phyloP scores from a whole-genome alignment of 2,329 filamentous ascomycete genomes.

The Tolypocladium capitatum region DNA sequence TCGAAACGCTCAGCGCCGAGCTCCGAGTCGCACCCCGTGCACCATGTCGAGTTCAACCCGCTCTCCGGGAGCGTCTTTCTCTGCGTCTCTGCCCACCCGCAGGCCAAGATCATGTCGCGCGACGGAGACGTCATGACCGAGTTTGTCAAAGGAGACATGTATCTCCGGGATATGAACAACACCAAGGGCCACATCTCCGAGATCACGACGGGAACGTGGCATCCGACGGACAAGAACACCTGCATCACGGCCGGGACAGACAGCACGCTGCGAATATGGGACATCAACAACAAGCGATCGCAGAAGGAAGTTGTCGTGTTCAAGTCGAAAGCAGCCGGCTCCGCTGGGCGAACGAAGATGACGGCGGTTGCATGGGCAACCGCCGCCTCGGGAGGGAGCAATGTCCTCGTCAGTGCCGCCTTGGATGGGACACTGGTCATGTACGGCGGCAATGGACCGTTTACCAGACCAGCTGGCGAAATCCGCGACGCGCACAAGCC shows the following conservation, averaged over 20 bases:
- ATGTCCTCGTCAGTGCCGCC: constrained; percentile 67
- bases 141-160: constrained; percentile 98
- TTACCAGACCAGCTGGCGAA: constrained; percentile 67
- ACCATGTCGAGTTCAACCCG: constrained; percentile 78
- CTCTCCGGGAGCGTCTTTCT: constrained; percentile 68
- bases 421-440: constrained; percentile 83
- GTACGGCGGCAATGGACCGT: constrained; percentile 84
- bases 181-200: constrained; percentile 95
- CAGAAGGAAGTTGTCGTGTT: constrained; percentile 94
- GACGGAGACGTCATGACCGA: constrained; percentile 79
- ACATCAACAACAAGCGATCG: constrained; percentile 76
- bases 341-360: constrained; percentile 84
- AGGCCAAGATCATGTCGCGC: constrained; percentile 77
- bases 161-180: constrained; percentile 90
- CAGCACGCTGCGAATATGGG: constrained; percentile 93
- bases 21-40: constrained; percentile 75
- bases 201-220: constrained; percentile 80
- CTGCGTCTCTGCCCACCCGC: constrained; percentile 76
- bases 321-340: constrained; percentile 80
- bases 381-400: constrained; percentile 62
- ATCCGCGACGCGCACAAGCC: constrained; percentile 69
- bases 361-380: constrained; percentile 81
- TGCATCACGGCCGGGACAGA: constrained; percentile 90
- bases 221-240: constrained; percentile 69
- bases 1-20: constrained; percentile 54